Percentiles rank a stretch among this genome's conserved stretches.
Conservation (phyloP, 768 basidiomycete genomes). For the Boletellus ananas region DNA sequence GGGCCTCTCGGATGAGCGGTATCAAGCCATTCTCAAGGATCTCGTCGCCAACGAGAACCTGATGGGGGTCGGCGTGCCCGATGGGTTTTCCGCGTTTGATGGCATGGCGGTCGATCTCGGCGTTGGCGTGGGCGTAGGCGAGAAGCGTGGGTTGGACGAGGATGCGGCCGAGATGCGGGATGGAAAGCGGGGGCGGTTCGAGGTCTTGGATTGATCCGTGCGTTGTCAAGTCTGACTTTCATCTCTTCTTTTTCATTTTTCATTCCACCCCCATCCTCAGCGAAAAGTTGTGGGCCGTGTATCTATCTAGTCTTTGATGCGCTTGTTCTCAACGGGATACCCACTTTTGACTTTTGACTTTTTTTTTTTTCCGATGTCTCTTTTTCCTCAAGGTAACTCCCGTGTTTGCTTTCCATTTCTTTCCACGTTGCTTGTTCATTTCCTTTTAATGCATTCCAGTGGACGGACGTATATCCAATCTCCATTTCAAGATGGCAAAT, state of each 20-base stretch:
- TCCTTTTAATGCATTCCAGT: conserved; percentile 3
- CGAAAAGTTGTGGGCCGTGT: too few species aligned
- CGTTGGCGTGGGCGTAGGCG: conserved; percentile 23
- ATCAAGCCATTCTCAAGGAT: conserved; percentile 70
- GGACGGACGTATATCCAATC: conserved; percentile 6
- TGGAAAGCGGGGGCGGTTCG: conserved; percentile 58
- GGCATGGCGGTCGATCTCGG: conserved; percentile 11
- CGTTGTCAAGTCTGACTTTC: too few species aligned
- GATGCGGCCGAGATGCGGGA: conserved; percentile 39
- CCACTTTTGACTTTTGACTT: too few species aligned
- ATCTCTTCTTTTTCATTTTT: not conserved
- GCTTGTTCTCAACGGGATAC: too few species aligned
- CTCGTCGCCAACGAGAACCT: conserved; percentile 65
- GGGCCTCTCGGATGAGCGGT: conserved; percentile 88
- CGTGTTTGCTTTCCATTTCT: not conserved
- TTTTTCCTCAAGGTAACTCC: not conserved
- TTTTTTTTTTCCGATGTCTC: not conserved
- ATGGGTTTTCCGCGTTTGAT: conserved; percentile 21
- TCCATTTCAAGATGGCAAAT: too few species aligned
- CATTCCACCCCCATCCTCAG: too few species aligned
- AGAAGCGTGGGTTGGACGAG: conserved; percentile 38
- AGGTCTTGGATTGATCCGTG: conserved; percentile 48
- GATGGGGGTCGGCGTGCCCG: conserved; percentile 37
- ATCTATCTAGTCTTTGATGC: too few species aligned
- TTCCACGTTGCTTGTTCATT: not conserved